Base-by-base conservation (phyloP, 306 rosid species). In the Canavalia ensiformis region DNA sequence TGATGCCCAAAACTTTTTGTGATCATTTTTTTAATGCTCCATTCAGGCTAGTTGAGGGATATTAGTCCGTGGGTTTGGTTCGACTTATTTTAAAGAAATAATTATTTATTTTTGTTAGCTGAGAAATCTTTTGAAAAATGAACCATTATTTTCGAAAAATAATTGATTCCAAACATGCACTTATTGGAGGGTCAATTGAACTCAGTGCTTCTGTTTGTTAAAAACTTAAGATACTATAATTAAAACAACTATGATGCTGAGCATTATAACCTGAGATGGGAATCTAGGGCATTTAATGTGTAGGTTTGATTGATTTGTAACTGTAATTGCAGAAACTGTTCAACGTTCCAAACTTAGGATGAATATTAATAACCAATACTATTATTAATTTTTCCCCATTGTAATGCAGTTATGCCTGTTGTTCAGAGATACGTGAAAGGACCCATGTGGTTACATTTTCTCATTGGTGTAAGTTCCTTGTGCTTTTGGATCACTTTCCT, bases 371-470 rank as follows among this genome's bases (percentile, higher is more conserved):
- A 9, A 10, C 29, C 52, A 68, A 39, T 50, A 55, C 56, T 49
- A 60, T 59, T 39, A 71, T 64, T 80, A 12, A 45, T 46, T 66
- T 52, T 52, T 11, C 13, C 3, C 12, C 72, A 66, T 82, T 52
- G 31, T 68, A 42, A 9, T 91, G 88, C 92, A 92, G 98, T 94
- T 84, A 92, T 94, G 97, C 98, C 98, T 44, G 71, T 83, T 69
- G 92, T 94, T 60, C 88, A 65, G 74, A 89, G 89, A 75, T 64
- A 49, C 54, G 82, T 91, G 39, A 94, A 92, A 85, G 98, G 98
- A 68, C 97, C 97, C 4, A 94, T 94, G 97, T 94, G 97, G 97
- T 60, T 94, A 84, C 98, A 94, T 87, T 94, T 92, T 85, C 88
- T 94, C 67, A 46, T 92, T 75, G 98, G 97, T 34, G 97, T 94